phyloP scores from a whole-genome alignment of 345 rosid species.

The Erodium maritimum region DNA sequence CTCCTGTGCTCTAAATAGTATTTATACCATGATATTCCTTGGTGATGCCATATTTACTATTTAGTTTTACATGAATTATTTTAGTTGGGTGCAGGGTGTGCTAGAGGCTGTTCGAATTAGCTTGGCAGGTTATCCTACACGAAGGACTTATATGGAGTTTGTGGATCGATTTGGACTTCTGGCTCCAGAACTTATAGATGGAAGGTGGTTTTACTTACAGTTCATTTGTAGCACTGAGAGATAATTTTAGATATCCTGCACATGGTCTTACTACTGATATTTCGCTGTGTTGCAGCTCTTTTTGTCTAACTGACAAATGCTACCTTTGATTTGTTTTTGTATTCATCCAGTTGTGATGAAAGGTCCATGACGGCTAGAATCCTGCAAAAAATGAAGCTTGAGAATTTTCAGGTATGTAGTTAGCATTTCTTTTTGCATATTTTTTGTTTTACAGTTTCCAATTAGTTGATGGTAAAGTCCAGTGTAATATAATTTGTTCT shows the following conservation, averaged over 20 bases:
- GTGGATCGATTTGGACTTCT: conserved; percentile 89
- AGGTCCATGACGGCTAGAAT: conserved; percentile 62
- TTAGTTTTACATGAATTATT: neutral
- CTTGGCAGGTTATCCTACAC: conserved; percentile 94
- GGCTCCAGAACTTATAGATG: conserved; percentile 61
- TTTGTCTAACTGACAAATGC: neutral
- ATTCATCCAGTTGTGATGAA: conserved; percentile 56
- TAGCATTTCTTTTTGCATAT: neutral
- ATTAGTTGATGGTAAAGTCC: neutral
- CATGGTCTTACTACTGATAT: neutral
- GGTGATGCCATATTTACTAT: neutral
- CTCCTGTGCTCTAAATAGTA: no score
- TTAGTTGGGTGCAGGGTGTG: conserved; percentile 50
- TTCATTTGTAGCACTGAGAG: neutral
- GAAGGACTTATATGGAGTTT: conserved; percentile 75
- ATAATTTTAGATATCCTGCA: neutral
- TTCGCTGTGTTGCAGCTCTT: neutral
- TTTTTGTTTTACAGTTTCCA: neutral
- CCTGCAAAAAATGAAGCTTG: conserved; percentile 54
- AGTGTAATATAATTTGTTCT: conserved; percentile 9
- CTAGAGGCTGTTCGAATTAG: conserved; percentile 97
- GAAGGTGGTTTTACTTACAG: conserved; percentile 32
- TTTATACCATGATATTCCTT: no score
- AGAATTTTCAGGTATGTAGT: conserved; percentile 72
- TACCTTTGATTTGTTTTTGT: neutral